These are phyloP conservation scores for Fomitopsis serialis DNA, from an alignment of 768 basidiomycete species.

Conservation along the genomic window DNA sequence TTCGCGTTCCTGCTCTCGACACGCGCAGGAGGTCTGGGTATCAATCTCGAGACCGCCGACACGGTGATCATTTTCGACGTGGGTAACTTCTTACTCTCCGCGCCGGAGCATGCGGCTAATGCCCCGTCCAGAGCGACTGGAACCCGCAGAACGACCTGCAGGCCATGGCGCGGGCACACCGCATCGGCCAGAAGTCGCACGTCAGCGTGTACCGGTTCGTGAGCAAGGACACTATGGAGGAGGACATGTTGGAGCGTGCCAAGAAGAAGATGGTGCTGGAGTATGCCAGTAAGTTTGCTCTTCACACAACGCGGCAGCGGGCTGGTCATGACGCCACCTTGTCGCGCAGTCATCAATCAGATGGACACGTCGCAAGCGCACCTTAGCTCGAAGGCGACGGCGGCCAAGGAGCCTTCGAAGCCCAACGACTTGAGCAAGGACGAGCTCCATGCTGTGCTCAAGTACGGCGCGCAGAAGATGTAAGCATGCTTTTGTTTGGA, in stretches of 20 bases:
- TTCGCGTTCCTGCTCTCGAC: conserved; percentile 97
- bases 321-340: conserved; percentile 1
- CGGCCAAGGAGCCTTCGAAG: conserved; percentile 63
- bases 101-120: conserved; percentile 18
- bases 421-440: conserved; percentile 90
- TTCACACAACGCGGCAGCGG: neutral
- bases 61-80: conserved; percentile 99
- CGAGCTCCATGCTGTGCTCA: conserved; percentile 93
- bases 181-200: conserved; percentile 98
- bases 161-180: conserved; percentile 98
- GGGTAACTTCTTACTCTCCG: conserved; percentile 27
- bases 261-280: conserved; percentile 99
- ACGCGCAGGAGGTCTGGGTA: conserved; percentile 94
- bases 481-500: conserved; percentile 29
- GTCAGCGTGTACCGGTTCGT: conserved; percentile 98
- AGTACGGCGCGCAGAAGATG: conserved; percentile 99
- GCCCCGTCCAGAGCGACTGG: conserved; percentile 76
- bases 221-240: conserved; percentile 99
- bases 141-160: conserved; percentile 98
- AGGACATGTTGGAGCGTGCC: conserved; percentile 95
- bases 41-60: conserved; percentile 98
- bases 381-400: conserved; percentile 73
- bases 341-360: conserved; percentile 86
- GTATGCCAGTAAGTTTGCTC: conserved; percentile 82
- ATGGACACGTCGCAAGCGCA: conserved; percentile 99